A percentile compares a stretch with the other conserved stretches of the same genome.
Conservation (phyloP, 2,329 filamentous ascomycete species). For the Cylindrodendrum hubeiense region DNA sequence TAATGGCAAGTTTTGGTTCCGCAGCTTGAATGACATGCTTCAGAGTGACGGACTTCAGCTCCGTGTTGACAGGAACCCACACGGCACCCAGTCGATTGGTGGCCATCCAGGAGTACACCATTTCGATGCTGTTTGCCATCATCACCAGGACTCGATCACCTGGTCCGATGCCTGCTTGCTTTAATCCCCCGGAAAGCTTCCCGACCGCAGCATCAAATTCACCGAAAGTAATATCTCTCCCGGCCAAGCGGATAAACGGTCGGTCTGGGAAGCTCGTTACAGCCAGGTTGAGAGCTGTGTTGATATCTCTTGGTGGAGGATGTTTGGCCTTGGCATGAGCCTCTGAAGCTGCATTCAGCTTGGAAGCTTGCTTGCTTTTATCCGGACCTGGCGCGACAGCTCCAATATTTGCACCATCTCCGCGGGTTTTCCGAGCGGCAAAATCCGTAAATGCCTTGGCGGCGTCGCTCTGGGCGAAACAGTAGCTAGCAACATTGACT, state of each 20-base stretch:
- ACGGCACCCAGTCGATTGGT: conserved; percentile 16
- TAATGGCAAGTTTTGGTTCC: conserved; percentile 1
- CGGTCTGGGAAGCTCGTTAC: background rate
- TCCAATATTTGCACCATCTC: background rate
- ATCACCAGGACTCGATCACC: conserved; percentile 9
- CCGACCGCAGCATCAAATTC: background rate
- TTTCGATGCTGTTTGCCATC: conserved; percentile 14
- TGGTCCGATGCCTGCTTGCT: background rate
- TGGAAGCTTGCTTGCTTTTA: background rate
- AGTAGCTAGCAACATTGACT: conserved; percentile 17
- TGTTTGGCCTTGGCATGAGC: background rate
- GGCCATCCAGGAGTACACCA: conserved; percentile 11
- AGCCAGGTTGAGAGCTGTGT: background rate
- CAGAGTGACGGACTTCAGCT: conserved; percentile 13
- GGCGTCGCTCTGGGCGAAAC: conserved; percentile 15
- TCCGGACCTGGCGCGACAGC: background rate
- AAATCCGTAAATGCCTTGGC: conserved; percentile 12
- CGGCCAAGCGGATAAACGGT: conserved; percentile 11
- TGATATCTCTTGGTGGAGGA: conserved; percentile 4
- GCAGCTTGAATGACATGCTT: conserved; percentile 18
- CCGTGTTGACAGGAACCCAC: conserved; percentile 19
- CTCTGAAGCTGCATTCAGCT: background rate
- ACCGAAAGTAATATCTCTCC: conserved; percentile 1
- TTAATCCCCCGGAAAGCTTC: conserved; percentile 1
- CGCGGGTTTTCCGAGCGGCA: background rate